These are phyloP conservation scores for Triticum timopheevii DNA, from an alignment of 176 grass and related monocot genomes.

Conservation along the genomic window DNA sequence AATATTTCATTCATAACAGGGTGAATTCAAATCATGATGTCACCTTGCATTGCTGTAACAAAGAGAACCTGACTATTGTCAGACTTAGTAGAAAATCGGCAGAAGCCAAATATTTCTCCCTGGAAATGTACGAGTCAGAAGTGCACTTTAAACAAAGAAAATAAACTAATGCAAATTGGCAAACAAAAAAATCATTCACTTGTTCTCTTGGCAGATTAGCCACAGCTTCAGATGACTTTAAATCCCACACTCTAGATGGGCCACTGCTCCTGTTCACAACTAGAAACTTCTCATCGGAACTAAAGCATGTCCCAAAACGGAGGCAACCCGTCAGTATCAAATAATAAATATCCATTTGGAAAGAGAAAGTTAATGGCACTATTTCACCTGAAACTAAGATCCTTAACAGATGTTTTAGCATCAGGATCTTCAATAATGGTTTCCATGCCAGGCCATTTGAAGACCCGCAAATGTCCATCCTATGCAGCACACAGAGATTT, in stretches of 20 bases:
- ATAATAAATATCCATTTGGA: constrained; percentile 12
- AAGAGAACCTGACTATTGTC: constrained; percentile 57
- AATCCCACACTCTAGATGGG: constrained; percentile 84
- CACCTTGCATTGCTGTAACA: constrained; percentile 79
- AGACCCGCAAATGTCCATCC: constrained; percentile 89
- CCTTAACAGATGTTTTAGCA: constrained; percentile 71
- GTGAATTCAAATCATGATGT: constrained; percentile 36
- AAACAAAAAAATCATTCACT: constrained; percentile 41
- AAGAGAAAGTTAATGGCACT: background rate
- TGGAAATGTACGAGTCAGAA: constrained; percentile 46
- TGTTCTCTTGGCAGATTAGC: constrained; percentile 78
- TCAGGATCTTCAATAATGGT: constrained; percentile 67
- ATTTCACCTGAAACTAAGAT: constrained; percentile 83
- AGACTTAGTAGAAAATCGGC: constrained; percentile 57
- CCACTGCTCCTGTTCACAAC: constrained; percentile 71
- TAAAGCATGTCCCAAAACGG: constrained; percentile 37
- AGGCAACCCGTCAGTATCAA: constrained; percentile 21
- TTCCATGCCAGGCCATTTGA: constrained; percentile 85
- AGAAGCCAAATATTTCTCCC: constrained; percentile 95
- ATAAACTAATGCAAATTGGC: background rate
- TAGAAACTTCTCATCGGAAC: constrained; percentile 77
- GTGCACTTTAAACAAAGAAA: constrained; percentile 14
- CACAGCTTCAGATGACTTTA: constrained; percentile 55
- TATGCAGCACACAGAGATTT: constrained; percentile 27
- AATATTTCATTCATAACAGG: constrained; percentile 10